Evolutionary conservation across 257 asterid genomes (phyloP), one percentile per base, ranked within the genome.

Genomic region (Scutellaria galericulata): DNA sequence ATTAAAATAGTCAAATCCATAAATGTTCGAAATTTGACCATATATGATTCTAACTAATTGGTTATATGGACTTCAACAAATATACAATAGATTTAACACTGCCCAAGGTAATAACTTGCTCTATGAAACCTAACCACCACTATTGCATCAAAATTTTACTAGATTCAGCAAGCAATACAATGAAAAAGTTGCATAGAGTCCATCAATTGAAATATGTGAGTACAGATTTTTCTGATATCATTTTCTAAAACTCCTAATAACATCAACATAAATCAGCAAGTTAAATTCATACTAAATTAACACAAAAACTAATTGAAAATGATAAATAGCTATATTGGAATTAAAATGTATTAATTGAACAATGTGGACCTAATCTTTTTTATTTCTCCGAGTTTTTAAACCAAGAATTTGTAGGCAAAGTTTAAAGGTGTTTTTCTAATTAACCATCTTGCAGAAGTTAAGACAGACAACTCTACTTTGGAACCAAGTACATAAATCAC

Each of bases 371-470:
- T 64, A 54, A 58, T 55, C 37, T n/a, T 44, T 45, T 71, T 9
- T 42, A 47, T 35, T 39, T 47, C 27, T 24, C 35, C 22, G 56
- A 56, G 74, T 60, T 15, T 39, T 59, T 13, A 40, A 66, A 58
- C 58, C 81, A 72, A 50, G 14, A 40, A 40, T 48, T 66, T 77
- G 15, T 13, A 14, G 31, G 51, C 50, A 35, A 53, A 56, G 68
- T 10, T 45, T 14, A 53, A 24, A 31, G 55, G 47, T 68, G 22
- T 46, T 61, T 66, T 68, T 15, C 53, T 42, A 40, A 39, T 60
- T 24, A 37, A 27, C 40, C 24, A 51, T 45, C 45, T 15, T 56
- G 27, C 2, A 37, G 7, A 11, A 45, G 44, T 13, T 6, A 44
- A 13, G 58, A 37, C 12, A 9, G 35, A 12, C 55, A 24, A 66